Evolutionary conservation across 441 rosid genomes (phyloP).

Genomic region (Erodium chrysanthum): DNA sequence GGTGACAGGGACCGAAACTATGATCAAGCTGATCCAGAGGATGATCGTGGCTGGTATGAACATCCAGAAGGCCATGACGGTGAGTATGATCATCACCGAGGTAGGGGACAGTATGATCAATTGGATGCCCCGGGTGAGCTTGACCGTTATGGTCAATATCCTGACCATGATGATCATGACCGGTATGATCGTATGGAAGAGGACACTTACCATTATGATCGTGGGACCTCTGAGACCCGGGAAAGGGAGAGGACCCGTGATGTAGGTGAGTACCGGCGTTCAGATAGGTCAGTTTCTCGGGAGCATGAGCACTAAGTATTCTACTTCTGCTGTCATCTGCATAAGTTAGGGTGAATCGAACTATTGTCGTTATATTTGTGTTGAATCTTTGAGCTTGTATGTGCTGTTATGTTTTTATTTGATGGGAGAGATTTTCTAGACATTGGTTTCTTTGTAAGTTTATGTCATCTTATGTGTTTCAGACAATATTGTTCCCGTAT

Average conservation of each 20-base stretch:
- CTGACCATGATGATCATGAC: constrained; percentile 35
- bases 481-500: neutral
- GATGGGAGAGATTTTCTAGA: too few relatives aligned
- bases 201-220: constrained; percentile 39
- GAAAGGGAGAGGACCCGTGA: constrained; percentile 19
- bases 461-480: neutral
- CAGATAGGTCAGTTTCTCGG: constrained; percentile 23
- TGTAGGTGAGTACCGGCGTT: constrained; percentile 1
- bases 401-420: too few relatives aligned
- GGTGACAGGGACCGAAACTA: constrained; percentile 34
- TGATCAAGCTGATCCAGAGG: constrained; percentile 45
- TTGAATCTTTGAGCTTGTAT: neutral
- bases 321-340: neutral
- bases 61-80: constrained; percentile 25
- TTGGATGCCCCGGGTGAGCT: constrained; percentile 37
- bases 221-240: constrained; percentile 25
- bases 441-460: too few relatives aligned
- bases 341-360: neutral
- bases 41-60: constrained; percentile 49
- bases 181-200: constrained; percentile 52
- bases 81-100: neutral
- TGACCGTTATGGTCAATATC: constrained; percentile 55
- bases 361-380: neutral
- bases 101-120: constrained; percentile 4
- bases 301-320: constrained; percentile 10